Evolutionary conservation across 2,329 filamentous ascomycete genomes (phyloP).

Genomic region (Aaosphaeria pasadenensis): DNA sequence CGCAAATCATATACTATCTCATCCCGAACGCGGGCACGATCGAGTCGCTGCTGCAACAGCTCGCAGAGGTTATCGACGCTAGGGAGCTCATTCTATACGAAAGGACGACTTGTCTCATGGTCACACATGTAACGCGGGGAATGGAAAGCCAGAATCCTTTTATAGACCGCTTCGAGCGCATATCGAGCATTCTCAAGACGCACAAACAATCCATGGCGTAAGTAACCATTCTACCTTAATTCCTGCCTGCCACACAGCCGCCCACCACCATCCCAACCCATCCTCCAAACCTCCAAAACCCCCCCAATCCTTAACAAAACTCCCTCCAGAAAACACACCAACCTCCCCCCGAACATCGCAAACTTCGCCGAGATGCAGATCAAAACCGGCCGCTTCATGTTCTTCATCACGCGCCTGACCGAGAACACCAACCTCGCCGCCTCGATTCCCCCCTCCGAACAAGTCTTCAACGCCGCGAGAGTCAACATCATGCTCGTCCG

Average conservation of each 20-base stretch:
- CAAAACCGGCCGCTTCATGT: conserved; percentile 78
- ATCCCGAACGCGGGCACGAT: conserved; percentile 92
- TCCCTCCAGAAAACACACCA: conserved; percentile 63
- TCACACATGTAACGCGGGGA: conserved; percentile 83
- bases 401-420: conserved; percentile 93
- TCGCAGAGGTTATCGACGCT: conserved; percentile 84
- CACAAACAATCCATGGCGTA: conserved; percentile 78
- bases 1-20: conserved; percentile 93
- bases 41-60: conserved; percentile 76
- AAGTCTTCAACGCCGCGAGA: conserved; percentile 84
- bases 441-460: conserved; percentile 85
- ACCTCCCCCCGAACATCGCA: conserved; percentile 75
- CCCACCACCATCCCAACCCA: conserved; percentile 31
- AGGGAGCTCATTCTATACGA: conserved; percentile 95
- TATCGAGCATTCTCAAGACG: conserved; percentile 97
- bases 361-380: conserved; percentile 80
- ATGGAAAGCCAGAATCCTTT: conserved; percentile 79
- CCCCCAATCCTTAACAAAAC: conserved; percentile 36
- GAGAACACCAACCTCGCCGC: conserved; percentile 97
- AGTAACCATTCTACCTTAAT: conserved; percentile 10
- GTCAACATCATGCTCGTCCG: conserved; percentile 86
- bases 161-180: conserved; percentile 87
- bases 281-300: conserved; percentile 16
- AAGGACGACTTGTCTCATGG: conserved; percentile 90
- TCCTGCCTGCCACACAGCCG: neutral